Conservation (phyloP, 768 basidiomycete genomes). For the Xerocomellus dryophilus region DNA sequence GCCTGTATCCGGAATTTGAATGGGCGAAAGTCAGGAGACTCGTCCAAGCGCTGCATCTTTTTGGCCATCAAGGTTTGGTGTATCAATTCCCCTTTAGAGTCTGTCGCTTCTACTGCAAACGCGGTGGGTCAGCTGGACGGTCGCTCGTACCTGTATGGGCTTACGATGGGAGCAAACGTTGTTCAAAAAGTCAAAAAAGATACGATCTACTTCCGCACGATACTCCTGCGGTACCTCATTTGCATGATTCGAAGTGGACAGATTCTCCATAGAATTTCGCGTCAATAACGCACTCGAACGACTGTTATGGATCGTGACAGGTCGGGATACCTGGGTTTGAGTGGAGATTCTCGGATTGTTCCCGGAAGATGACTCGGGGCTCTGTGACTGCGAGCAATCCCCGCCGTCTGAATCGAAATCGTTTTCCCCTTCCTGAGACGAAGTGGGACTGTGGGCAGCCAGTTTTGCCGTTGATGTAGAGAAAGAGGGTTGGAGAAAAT, state of each 20-base stretch:
- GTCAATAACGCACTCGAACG: conserved; percentile 16
- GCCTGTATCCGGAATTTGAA: conserved; percentile 99
- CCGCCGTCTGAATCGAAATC: conserved; percentile 46
- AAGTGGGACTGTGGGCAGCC: conserved; percentile 27
- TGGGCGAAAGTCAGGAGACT: conserved; percentile 93
- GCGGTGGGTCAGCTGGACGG: conserved; percentile 14
- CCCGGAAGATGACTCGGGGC: conserved; percentile 31
- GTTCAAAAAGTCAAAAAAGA: conserved; percentile 89
- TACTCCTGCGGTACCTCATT: conserved; percentile 81
- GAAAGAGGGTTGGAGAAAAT: conserved; percentile 29
- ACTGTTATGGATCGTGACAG: conserved; percentile 12
- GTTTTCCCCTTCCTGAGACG: conserved; percentile 52
- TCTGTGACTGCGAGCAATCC: conserved; percentile 29
- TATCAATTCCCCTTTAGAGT: conserved; percentile 93
- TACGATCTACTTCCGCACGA: conserved; percentile 75
- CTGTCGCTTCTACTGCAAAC: conserved; percentile 80
- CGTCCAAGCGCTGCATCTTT: conserved; percentile 96
- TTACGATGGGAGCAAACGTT: conserved; percentile 85
- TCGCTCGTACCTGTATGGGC: conserved; percentile 31
- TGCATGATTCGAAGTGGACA: conserved; percentile 34
- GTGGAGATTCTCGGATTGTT: conserved; percentile 17
- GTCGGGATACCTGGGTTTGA: conserved; percentile 24
- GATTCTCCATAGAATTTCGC: conserved; percentile 27
- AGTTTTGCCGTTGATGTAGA: conserved; percentile 8
- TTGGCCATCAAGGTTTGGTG: conserved; percentile 99